Conservation (phyloP, 768 basidiomycete genomes). For the Suillus alpinus region DNA sequence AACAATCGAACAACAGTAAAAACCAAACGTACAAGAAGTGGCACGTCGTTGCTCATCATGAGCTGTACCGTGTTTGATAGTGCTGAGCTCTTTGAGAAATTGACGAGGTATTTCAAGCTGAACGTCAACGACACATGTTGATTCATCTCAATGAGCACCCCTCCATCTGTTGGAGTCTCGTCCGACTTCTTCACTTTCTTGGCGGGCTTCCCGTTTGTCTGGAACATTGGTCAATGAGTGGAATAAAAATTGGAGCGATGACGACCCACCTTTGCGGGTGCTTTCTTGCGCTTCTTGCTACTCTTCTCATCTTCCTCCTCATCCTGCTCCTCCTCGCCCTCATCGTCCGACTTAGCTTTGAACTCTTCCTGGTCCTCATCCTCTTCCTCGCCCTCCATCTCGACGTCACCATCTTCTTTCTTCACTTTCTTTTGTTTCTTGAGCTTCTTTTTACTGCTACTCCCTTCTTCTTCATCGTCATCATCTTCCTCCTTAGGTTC, state of each 20-base stretch:
- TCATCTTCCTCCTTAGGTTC: constrained; percentile 38
- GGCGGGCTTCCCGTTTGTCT: constrained; percentile 38
- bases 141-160: constrained; percentile 83
- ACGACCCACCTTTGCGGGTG: constrained; percentile 43
- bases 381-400: constrained; percentile 51
- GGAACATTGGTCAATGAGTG: constrained; percentile 21
- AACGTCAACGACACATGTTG: constrained; percentile 91
- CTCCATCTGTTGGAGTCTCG: constrained; percentile 51
- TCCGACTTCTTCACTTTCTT: constrained; percentile 60
- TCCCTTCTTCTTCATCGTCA: constrained; percentile 41
- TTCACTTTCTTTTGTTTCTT: constrained; percentile 42
- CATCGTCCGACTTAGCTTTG: constrained; percentile 43
- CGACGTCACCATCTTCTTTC: constrained; percentile 40
- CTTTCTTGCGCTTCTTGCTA: constrained; percentile 71
- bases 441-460: constrained; percentile 26
- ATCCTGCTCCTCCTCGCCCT: constrained; percentile 45
- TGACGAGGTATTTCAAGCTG: constrained; percentile 94
- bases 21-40: constrained; percentile 62
- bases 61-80: constrained; percentile 73
- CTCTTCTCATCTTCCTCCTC: constrained; percentile 48
- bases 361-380: constrained; percentile 38
- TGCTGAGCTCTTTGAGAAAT: constrained; percentile 88
- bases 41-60: constrained; percentile 91
- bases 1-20: background rate
- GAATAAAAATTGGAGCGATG: background rate